Evolutionary conservation across 2,329 filamentous ascomycete genomes (phyloP), one percentile per base, ranked within the genome.

Genomic region (Xylaria sp.): DNA sequence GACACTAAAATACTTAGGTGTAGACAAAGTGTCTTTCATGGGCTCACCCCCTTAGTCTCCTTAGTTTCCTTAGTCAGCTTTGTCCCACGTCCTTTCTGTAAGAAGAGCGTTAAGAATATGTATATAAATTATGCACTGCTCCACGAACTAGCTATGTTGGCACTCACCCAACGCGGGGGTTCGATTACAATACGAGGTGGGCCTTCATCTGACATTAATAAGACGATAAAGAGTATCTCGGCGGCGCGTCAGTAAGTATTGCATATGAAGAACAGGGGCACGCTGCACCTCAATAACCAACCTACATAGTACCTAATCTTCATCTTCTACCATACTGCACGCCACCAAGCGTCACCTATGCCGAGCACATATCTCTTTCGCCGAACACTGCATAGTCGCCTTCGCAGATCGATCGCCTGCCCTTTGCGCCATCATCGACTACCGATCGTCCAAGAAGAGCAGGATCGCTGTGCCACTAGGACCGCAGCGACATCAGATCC

Each of bases 401-500:
- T 37, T 9, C 29, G 8, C 8, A 9, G 26, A 44, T 26, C 13
- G 57, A 57, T 50, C 45, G 37, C 26, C 49, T 37, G 53, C 53
- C 57, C 37, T 52, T 42, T 44, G n/a, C 49, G 56, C 54, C 52
- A 44, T 51, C 45, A 26, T 34, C 29, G 9, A 21, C 19, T 6
- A 21, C 53, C 24, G 39, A 51, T 24, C 20, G 20, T 44, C 13
- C 38, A 34, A 39, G 11, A n/a, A n/a, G 37, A 43, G 19, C 8
- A 38, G 11, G 22, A 34, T 34, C 9, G 29, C 9, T 7, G 4
- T 7, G 16, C 9, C 5, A 11, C 16, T 13, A 13, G 29, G 24
- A 5, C 29, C 9, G 29, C 29, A 34, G 29, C 29, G 29, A 34
- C 29, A 11, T 34, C 4, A 13, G 5, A 34, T 7, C 29, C 5